phyloP scores from a whole-genome alignment of 2,329 filamentous ascomycete species.

The Aspergillus jensenii region DNA sequence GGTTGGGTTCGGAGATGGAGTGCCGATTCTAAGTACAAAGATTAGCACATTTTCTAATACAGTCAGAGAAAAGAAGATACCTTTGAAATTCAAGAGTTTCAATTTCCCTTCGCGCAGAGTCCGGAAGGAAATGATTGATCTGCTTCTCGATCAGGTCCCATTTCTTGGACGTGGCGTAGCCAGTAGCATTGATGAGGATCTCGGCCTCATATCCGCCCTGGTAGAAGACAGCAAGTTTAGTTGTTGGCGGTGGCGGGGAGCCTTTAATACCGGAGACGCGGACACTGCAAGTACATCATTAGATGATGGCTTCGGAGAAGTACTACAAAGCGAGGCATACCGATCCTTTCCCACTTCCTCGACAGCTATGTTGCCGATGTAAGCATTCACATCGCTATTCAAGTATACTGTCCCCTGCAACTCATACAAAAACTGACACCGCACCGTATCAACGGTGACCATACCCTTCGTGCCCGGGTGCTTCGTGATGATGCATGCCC shows the following conservation, averaged over 20 bases:
- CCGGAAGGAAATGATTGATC: constrained; percentile 44
- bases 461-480: constrained; percentile 47
- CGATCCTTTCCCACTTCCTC: constrained; percentile 36
- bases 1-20: constrained; percentile 38
- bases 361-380: constrained; percentile 38
- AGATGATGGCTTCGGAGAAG: not conserved
- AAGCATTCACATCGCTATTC: constrained; percentile 48
- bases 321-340: constrained; percentile 6
- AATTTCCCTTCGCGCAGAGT: constrained; percentile 41
- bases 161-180: constrained; percentile 51
- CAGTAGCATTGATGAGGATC: constrained; percentile 47
- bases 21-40: constrained; percentile 29
- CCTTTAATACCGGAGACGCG: constrained; percentile 45
- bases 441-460: constrained; percentile 42
- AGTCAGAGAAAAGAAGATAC: constrained; percentile 14
- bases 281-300: constrained; percentile 31
- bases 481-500: constrained; percentile 51
- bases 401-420: constrained; percentile 51
- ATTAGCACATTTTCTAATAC: not conserved
- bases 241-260: constrained; percentile 49
- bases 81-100: constrained; percentile 56
- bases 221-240: constrained; percentile 54
- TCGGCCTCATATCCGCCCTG: constrained; percentile 50
- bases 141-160: constrained; percentile 52
- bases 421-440: constrained; percentile 52